Percentiles rank a stretch among this genome's conserved stretches.
Conservation (phyloP, 257 asterid species). For the Petunia secreta region DNA sequence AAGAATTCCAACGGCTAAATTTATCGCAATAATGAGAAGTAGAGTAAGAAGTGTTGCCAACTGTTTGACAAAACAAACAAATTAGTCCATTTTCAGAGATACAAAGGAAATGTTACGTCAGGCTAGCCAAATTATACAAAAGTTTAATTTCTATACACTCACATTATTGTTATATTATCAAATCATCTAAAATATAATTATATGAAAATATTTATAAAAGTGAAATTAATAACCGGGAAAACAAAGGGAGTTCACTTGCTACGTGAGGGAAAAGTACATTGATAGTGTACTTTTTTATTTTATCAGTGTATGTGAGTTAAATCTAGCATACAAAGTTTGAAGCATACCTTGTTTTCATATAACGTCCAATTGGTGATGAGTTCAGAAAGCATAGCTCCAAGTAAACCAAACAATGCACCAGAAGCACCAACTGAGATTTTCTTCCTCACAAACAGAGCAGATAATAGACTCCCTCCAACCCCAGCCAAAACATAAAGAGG, state of each 20-base stretch:
- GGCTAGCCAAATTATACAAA: neutral
- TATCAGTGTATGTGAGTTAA: neutral
- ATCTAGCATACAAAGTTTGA: neutral
- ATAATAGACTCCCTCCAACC: constrained; percentile 75
- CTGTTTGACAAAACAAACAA: constrained; percentile 35
- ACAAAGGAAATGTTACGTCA: neutral
- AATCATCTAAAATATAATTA: neutral
- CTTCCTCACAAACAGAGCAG: constrained; percentile 61
- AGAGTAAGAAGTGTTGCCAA: constrained; percentile 64
- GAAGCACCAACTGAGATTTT: constrained; percentile 90
- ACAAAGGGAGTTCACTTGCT: neutral
- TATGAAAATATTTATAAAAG: neutral
- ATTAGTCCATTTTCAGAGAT: neutral
- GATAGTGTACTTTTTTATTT: rapidly evolving
- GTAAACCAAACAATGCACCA: constrained; percentile 86
- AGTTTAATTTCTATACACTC: no score
- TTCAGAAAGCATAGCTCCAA: constrained; percentile 93
- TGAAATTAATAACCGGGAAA: neutral
- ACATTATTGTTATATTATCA: neutral
- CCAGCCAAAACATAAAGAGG: constrained; percentile 66
- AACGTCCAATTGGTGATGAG: constrained; percentile 80
- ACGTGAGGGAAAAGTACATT: neutral
- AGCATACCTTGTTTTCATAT: constrained; percentile 73
- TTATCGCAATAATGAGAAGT: constrained; percentile 62
- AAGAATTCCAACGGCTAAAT: constrained; percentile 87